Base-by-base conservation (phyloP, 345 rosid species). In the Raphanus raphanistrum region DNA sequence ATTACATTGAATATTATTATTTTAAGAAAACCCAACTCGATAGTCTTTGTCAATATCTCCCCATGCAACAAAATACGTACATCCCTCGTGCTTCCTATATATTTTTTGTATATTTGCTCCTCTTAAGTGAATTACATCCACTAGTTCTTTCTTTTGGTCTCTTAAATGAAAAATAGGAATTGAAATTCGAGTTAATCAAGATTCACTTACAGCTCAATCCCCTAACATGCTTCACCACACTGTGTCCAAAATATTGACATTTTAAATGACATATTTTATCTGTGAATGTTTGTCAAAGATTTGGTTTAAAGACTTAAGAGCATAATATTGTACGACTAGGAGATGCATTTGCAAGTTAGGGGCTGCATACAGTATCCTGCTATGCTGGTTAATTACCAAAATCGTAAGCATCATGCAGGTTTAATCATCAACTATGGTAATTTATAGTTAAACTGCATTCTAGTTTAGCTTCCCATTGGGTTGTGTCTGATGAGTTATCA, bases 1-100 rank as follows among this genome's bases (percentile, higher is more conserved):
- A 50, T 50, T 50, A 50, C 55, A 50, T 5, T 8, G 32, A 12
- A 57, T 5, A 27, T 5, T 38, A 28, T 4, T 41, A 67, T 67
- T 10, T 1, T 64, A 41, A 65, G 25, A 57, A 72, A 58, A 66
- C 31, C 52, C 73, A 78, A 78, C 81, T 59, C 63, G 68, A 72
- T 33, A 29, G 68, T 72, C 76, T 78, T 72, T 78, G 81, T 66
- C 77, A 48, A 72, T 66, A 78, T 78, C 68, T 78, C 68, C 69
- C 73, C 81, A 78, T 78, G 81, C 81, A 78, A 72, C 77, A 50
- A 50, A 50, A 50, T 50, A 50, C 55, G 21, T 50, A 78, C 81
- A 78, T 41, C 81, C 81, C 81, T 78, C 81, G 77, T 78, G 81
- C 73, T 65, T 78, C 21, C 55, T 36, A 3, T 35, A 54, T 35